Base-by-base conservation (phyloP, 208 protist species). In the Acanthamoeba healyi region DNA sequence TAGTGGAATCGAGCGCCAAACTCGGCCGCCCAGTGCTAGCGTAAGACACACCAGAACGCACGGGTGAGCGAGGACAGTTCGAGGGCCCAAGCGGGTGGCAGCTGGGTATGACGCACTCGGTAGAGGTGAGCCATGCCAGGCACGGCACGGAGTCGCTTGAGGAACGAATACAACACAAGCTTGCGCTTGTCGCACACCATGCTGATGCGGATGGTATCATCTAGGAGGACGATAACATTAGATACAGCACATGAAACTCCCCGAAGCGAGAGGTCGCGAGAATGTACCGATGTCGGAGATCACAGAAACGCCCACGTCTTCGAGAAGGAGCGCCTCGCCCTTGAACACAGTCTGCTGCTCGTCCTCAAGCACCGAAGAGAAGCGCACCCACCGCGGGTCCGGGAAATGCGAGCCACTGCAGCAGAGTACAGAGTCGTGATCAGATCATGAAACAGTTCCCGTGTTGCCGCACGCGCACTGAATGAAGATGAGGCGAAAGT, bases 121-220 rank as follows among this genome's bases (percentile, higher is more conserved):
- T 93, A 93, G 44, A 93, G 88, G 5, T 81, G 88, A 19, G 88
- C 88, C 88, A 93, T 93, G 40, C 88, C 88, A 2, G 88, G 88
- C 2, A 93, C 34, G 1, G 88, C 65, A 19, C 65, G 63, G 46
- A 93, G 65, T 10, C 22, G 24, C 67, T 81, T 74, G 19, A 93
- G 44, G 88, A 93, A 93, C 15, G 88, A 82, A 26, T 93, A 82
- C 24, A 67, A 40, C 14, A 93, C 65, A 17, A 93, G 88, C 88
- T 82, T 74, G 17, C 65, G 22, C 88, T 93, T 93, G 42, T 93
- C 88, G 36, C 63, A 74, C 40, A 93, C 88, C 63, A 82, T 74
- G 34, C 65, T 82, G 88, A 93, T 81, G 17, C 65, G 58, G 38
- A 93, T 93, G n/a, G 88, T 93, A 40, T 93, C 88, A 44, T 93